Evolutionary conservation across 306 rosid species (phyloP).

Genomic region (Acacia crassicarpa): DNA sequence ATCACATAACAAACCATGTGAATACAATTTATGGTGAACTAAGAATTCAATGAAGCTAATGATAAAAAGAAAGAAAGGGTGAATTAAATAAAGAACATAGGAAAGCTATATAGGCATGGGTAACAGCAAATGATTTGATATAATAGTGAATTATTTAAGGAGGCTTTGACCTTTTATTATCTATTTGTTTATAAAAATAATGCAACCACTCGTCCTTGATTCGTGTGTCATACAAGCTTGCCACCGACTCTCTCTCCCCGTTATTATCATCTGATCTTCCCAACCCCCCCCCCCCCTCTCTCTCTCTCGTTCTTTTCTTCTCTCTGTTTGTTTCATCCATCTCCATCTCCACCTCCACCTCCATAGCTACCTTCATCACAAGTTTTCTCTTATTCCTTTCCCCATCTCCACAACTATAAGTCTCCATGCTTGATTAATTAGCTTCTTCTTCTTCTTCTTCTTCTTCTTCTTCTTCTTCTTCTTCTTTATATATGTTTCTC

Average conservation of each 20-base stretch:
- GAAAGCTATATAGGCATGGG: neutral
- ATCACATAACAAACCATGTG: no score
- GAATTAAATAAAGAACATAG: neutral
- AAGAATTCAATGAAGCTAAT: no score
- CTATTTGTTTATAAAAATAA: neutral
- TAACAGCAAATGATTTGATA: neutral
- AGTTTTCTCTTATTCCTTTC: slow-evolving; percentile 40
- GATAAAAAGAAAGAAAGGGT: neutral
- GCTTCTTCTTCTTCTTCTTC: neutral
- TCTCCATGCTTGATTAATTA: neutral
- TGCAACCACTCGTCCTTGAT: neutral
- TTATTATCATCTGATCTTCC: neutral
- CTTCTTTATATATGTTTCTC: neutral
- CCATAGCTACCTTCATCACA: slow-evolving; percentile 28
- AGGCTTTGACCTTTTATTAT: slow-evolving; percentile 27
- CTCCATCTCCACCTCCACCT: slow-evolving; percentile 11
- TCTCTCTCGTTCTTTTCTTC: neutral
- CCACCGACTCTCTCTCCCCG: slow-evolving; percentile 7
- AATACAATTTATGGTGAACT: no score
- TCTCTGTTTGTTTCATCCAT: neutral
- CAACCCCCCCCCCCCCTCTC: neutral
- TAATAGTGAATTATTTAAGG: neutral
- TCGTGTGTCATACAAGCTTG: slow-evolving; percentile 29
- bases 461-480: neutral
- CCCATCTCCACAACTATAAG: slow-evolving; percentile 10